Base-by-base conservation (phyloP, 495 filamentous ascomycete species). In the Tuber umbilicatum region DNA sequence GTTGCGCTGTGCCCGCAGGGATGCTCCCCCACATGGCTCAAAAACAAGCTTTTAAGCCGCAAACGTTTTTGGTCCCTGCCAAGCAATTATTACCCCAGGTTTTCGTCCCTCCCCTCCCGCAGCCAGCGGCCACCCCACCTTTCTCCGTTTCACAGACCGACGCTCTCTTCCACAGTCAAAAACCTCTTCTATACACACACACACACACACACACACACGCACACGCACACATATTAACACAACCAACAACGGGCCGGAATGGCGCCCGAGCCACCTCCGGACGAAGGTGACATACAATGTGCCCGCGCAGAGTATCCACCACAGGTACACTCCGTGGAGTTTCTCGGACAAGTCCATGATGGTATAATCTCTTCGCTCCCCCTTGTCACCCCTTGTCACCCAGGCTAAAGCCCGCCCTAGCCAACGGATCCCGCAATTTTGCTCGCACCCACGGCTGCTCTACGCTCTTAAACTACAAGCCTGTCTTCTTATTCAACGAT, bases 401-500 rank as follows among this genome's bases (percentile, higher is more conserved):
- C 50, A 14, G 31, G n/a, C 50, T 60, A 60, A 60, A 27, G n/a
- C 50, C 50, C 31, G 14, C 9, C 10, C 14, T 14, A 35, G 55
- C 12, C 14, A 3, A 64, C 55, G 19, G 31, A 64, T 23, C n/a
- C 0, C 31, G 40, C 16, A 42, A 40, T 16, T 78, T 68, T 41
- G 41, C 76, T 1, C 71, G 69, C 10, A 45, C 47, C 17, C 70
- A 77, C 14, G 71, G 71, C 5, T 78, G 71, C 40, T 78, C 76
- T 17, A 78, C 74, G 6, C 38, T 38, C 10, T 43, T 78, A 27
- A 40, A 45, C 10, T 75, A 64, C 16, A 31, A 68, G 0, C 76
- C 50, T 9, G 14, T 78, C 12, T 78, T 78, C 35, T 35, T 78
- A 0, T 78, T 74, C 3, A 47, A 72, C 5, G 71, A 78, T 23